Conservation (phyloP, 371 early-diverging fungal species). For the Parasitella parasitica region DNA sequence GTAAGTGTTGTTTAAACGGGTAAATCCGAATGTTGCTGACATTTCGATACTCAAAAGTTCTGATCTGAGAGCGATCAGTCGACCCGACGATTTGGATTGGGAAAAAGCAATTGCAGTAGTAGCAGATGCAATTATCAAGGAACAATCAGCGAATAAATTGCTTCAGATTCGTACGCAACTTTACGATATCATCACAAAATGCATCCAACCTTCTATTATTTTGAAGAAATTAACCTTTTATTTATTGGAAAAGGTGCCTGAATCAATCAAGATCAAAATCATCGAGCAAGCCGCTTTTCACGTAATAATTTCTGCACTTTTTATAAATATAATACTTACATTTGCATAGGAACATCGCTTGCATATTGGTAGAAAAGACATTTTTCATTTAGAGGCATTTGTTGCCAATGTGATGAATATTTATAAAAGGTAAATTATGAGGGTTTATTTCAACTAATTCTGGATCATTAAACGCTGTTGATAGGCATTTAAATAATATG, state of each 20-base stretch:
- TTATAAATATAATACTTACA: background rate
- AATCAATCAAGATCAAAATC: constrained; percentile 64
- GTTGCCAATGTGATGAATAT: constrained; percentile 84
- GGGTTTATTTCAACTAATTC: too few relatives aligned
- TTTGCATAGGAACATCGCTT: constrained; percentile 79
- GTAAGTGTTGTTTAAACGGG: constrained; percentile 41
- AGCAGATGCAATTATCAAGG: constrained; percentile 65
- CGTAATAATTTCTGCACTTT: constrained; percentile 43
- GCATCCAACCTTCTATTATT: constrained; percentile 85
- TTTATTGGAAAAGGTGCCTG: constrained; percentile 62
- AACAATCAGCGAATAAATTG: constrained; percentile 75
- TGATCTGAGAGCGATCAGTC: constrained; percentile 48
- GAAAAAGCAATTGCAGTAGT: constrained; percentile 75
- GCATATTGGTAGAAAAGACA: constrained; percentile 85
- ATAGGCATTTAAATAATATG: constrained; percentile 15
- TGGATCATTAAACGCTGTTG: background rate
- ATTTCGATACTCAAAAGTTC: constrained; percentile 8
- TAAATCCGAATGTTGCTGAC: constrained; percentile 29
- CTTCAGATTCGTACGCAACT: constrained; percentile 73
- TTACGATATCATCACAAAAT: constrained; percentile 87
- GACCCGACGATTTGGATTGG: constrained; percentile 86
- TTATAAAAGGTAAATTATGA: constrained; percentile 45
- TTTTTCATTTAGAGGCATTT: constrained; percentile 99
- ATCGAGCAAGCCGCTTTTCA: constrained; percentile 79
- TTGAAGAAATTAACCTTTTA: constrained; percentile 69